Evolutionary conservation across 768 basidiomycete species (phyloP), one percentile per base, ranked within the genome.

Genomic region (Amyloporia xantha): DNA sequence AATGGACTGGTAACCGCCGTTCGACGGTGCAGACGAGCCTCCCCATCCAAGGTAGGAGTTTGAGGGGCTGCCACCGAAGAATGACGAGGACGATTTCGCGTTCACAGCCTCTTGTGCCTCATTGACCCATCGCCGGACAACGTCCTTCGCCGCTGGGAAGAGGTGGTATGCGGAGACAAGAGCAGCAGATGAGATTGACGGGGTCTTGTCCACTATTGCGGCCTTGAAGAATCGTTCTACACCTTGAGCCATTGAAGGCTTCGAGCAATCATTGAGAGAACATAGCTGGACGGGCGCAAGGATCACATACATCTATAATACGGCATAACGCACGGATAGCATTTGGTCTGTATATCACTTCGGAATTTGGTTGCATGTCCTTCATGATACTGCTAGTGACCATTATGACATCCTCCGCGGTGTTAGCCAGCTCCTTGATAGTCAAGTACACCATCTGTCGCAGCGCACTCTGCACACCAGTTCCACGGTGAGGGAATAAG

Each of bases 331-430:
- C 94, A 55, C 96, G 83, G 58, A 98, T 99, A 13, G 96, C 88
- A 67, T 99, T 99, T 26, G 96, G 91, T 47, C 96, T 79, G 68
- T 99, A 99, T 53, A 99, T 92, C 60, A 98, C 95, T 68, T 99
- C 96, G 42, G 92, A 86, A 64, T 96, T 97, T 47, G 94, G 88
- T 62, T 99, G 96, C 92, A 98, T 99, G 63, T 99, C 96, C 74
- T 98, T 98, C 94, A 96, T 96, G 67, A 99, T 97, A 61, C 92
- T 96, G 66, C 86, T 90, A 9, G 96, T 99, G 54, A 97, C 94
- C 92, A 99, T 99, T 59, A 99, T 96, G 24, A 98, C 92, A 74
- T 98, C 95, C 67, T 99, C 93, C 13, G 96, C 91, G n/a, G 87
- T 86, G 28, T 80, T 83, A 24, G 93, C 86, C 10, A 99, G 78